Base-by-base conservation (phyloP, 2,329 filamentous ascomycete species). In the Alternaria postmessia region DNA sequence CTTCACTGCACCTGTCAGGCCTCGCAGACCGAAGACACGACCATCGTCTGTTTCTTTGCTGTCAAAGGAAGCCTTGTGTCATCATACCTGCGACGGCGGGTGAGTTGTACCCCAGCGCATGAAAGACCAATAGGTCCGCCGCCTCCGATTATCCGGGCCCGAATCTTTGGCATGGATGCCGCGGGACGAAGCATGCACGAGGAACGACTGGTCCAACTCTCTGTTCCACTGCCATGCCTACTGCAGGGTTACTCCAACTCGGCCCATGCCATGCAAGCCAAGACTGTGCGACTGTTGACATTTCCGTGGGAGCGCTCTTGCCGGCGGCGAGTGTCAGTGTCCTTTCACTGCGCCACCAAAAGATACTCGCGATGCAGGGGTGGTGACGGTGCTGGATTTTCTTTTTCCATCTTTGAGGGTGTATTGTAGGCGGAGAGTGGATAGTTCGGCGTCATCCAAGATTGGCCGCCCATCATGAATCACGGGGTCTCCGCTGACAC, bases 111-210 rank as follows among this genome's bases (percentile, higher is more conserved):
- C 57, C 28, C 57, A 59, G 51, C 51, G 51, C 51, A 59, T 55
- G 57, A 38, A 42, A 49, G 42, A 43, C 20, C 52, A 44, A 60
- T 60, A 51, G 57, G 44, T 30, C 53, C 57, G 38, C 52, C 46
- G 30, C 30, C 46, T 30, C 46, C 53, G 47, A 26, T 38, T 51
- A 44, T 56, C 57, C 57, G 57, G 44, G 38, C 44, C 52, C 52
- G 52, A 60, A 36, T 47, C 20, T 60, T 42, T 42, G 51, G 52
- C 57, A 60, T 60, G 57, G 57, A 60, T 60, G 38, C 38, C 57
- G 57, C 57, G 57, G 57, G 57, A 60, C 57, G 57, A 60, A 57
- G 57, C 57, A 60, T 60, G 57, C 53, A 51, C 52, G 53, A 60
- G 34, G 52, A 57, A 60, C 52, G 53, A 57, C 53, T 60, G 57